A percentile compares a stretch with the other conserved stretches of the same genome.
Conservation (phyloP, 2,329 filamentous ascomycete species). For the Claviceps cyperi region DNA sequence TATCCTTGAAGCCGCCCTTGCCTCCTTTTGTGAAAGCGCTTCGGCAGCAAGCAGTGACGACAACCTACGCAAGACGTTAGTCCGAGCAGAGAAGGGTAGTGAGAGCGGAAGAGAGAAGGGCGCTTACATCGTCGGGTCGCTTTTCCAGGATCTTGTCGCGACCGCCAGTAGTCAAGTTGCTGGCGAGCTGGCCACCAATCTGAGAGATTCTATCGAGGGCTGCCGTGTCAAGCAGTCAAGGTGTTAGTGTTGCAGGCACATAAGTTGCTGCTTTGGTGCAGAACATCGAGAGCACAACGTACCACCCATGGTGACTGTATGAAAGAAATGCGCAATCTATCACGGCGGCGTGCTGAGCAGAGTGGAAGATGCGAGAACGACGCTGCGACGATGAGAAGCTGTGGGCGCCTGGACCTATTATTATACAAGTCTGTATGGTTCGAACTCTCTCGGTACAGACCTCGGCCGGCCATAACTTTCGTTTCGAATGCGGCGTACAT, state of each 20-base stretch:
- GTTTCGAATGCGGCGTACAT: background rate
- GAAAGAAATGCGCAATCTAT: background rate
- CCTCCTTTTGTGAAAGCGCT: conserved; percentile 87
- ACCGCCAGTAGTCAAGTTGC: conserved; percentile 38
- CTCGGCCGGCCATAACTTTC: background rate
- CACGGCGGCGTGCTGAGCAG: background rate
- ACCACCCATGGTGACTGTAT: conserved; percentile 22
- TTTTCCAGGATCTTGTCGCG: conserved; percentile 48
- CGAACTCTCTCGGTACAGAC: conserved; percentile 4
- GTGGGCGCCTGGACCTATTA: conserved; percentile 2
- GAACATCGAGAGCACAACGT: conserved; percentile 9
- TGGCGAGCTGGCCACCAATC: conserved; percentile 48
- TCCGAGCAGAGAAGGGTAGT: background rate
- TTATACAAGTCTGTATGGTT: conserved; percentile 1
- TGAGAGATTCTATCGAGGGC: conserved; percentile 44
- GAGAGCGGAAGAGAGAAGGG: background rate
- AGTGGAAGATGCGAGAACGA: background rate
- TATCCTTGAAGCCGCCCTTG: conserved; percentile 93
- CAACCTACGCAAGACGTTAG: conserved; percentile 42
- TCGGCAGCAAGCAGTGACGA: conserved; percentile 83
- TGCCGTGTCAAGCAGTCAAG: conserved; percentile 18
- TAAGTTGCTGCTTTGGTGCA: background rate
- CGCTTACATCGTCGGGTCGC: conserved; percentile 48
- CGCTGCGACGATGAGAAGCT: background rate
- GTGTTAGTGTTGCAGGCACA: background rate